phyloP scores from a whole-genome alignment of 2,329 filamentous ascomycete genomes.

The Ophiostoma sp. region DNA sequence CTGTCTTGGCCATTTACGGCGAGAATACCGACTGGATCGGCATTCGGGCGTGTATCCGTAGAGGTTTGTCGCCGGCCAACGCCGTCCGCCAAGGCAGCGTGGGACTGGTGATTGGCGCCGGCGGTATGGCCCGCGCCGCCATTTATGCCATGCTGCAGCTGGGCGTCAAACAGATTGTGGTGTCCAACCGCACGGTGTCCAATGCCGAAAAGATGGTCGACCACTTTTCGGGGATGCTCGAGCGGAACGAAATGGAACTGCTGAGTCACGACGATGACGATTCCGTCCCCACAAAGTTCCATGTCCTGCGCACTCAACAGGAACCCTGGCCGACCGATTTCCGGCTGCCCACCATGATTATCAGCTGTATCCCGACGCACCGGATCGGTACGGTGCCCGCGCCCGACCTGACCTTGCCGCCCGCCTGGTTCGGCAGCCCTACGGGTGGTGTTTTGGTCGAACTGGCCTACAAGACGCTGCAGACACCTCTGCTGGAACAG shows the following conservation, averaged over 20 bases:
- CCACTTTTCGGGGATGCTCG: constrained; percentile 62
- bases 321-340: constrained; percentile 63
- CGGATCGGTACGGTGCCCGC: constrained; percentile 59
- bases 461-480: constrained; percentile 68
- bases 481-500: constrained; percentile 67
- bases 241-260: constrained; percentile 36
- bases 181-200: constrained; percentile 65
- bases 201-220: constrained; percentile 63
- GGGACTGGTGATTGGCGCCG: constrained; percentile 60
- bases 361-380: constrained; percentile 72
- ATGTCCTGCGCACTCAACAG: constrained; percentile 56
- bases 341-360: constrained; percentile 68
- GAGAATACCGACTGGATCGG: constrained; percentile 44
- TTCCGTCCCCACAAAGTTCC: constrained; percentile 33
- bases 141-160: constrained; percentile 72
- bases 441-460: constrained; percentile 74
- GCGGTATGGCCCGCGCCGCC: constrained; percentile 72
- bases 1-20: constrained; percentile 64
- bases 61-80: constrained; percentile 67
- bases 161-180: constrained; percentile 70
- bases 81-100: constrained; percentile 55
- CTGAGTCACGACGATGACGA: constrained; percentile 26
- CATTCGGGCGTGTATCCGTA: constrained; percentile 57
- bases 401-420: constrained; percentile 68
- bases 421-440: constrained; percentile 66